Base-by-base conservation (phyloP, 2,329 filamentous ascomycete genomes). In the Aspergillus sp. region DNA sequence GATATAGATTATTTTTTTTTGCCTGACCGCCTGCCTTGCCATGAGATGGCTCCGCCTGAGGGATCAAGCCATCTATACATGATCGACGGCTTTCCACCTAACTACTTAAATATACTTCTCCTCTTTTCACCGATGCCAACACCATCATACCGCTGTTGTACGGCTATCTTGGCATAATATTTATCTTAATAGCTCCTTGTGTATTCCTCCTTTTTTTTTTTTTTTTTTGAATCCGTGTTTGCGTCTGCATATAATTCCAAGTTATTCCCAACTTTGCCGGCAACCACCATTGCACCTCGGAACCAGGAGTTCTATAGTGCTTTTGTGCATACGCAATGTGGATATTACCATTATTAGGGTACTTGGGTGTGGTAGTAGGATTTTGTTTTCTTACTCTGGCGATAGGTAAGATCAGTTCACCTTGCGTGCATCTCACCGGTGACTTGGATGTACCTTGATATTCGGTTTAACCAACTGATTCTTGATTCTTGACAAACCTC, bases 381-480 rank as follows among this genome's bases (percentile, higher is more conserved):
- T 99, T 99, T 80, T 86, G 86, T 70, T 98, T 99, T 78, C 81
- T 99, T 65, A 98, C 95, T 19, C 83, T 99, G 61, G 92, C 93
- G 56, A 98, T 99, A 71, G 90, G 89, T 91, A 65, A 53, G 59
- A 15, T 17, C 12, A 17, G 20, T 3, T 15, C 17, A 17, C 20
- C 15, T 20, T 34, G 13, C 39, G 37, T 17, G 17, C 13, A 22
- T 15, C 19, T 8, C 34, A 7, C 33, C 42, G 11, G 22, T n/a
- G 42, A 22, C 15, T 20, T 4, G 3, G 20, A 15, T 15, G 20
- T 27, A 9, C 41, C 22, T n/a, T n/a, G 22, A 30, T 13, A n/a
- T 27, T 24, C 22, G 9, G 6, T 46, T 30, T 24, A 27, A 9
- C 20, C 22, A 30, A 27, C 19, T 30, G 30, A 58, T 59, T 53